Evolutionary conservation across 1,284 basidiomycete species (phyloP).

Genomic region (Naganishia sp.): DNA sequence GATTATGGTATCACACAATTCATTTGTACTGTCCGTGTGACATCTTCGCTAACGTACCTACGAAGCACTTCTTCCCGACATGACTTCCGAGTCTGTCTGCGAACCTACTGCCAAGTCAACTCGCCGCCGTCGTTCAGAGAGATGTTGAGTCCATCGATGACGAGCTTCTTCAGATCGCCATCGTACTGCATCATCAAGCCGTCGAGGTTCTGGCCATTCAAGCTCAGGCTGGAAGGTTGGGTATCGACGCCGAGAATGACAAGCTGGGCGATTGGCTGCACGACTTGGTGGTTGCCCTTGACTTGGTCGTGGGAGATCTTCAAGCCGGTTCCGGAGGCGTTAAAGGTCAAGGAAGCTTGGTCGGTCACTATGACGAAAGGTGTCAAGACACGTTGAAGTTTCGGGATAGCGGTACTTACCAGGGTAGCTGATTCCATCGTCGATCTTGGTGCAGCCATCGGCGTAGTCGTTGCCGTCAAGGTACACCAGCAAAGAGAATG

Average conservation of each 20-base stretch:
- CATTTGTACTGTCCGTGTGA: too few species aligned
- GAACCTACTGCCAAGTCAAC: conserved; percentile 11
- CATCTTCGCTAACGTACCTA: too few species aligned
- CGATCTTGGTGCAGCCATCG: conserved; percentile 63
- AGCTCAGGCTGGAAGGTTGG: conserved; percentile 7
- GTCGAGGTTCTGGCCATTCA: conserved; percentile 13
- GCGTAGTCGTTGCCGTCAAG: conserved; percentile 58
- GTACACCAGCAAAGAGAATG: conserved; percentile 63
- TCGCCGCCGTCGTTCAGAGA: conserved; percentile 25
- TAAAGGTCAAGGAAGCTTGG: conserved; percentile 27
- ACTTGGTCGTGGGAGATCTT: conserved; percentile 19
- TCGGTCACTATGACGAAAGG: not conserved
- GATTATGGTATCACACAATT: too few species aligned
- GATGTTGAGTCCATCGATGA: conserved; percentile 20
- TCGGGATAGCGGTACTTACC: conserved; percentile 22
- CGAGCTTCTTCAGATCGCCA: conserved; percentile 13
- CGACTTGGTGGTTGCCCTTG: conserved; percentile 22
- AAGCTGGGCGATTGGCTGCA: conserved; percentile 19
- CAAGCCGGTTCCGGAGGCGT: conserved; percentile 14
- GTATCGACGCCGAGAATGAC: conserved; percentile 13
- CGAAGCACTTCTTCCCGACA: too few species aligned
- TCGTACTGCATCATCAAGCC: conserved; percentile 18
- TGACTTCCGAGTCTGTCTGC: too few species aligned
- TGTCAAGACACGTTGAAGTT: not conserved
- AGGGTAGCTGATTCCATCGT: conserved; percentile 59